A percentile compares a stretch with the other conserved stretches of the same genome.
Evolutionary conservation across 2,329 filamentous ascomycete genomes (phyloP).

Genomic region (Aspergillus ibericus): DNA sequence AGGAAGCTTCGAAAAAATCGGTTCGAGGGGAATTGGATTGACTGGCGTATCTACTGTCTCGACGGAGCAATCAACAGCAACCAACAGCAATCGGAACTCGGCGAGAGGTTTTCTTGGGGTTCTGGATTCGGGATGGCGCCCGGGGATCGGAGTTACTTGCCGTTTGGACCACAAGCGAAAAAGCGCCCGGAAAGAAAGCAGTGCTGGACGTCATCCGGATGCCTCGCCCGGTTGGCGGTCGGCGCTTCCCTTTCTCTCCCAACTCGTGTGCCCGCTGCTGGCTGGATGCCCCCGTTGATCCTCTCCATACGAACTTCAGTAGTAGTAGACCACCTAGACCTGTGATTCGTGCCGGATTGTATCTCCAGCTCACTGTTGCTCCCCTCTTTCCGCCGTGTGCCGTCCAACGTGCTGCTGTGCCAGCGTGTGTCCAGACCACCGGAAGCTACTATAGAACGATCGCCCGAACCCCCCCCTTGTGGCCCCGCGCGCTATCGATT

Average conservation of each 20-base stretch:
- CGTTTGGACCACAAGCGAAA: slow-evolving; percentile 11
- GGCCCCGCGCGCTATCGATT: slow-evolving; percentile 38
- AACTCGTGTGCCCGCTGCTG: not conserved
- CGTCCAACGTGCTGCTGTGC: not conserved
- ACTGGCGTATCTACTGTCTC: not conserved
- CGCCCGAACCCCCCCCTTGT: slow-evolving; percentile 20
- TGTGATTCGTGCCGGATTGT: not conserved
- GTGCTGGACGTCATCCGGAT: slow-evolving; percentile 21
- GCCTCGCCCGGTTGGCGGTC: not conserved
- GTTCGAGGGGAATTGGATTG: not conserved
- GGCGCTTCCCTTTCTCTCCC: not conserved
- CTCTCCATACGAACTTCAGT: not conserved
- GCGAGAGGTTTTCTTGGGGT: slow-evolving; percentile 17
- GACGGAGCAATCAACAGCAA: not conserved
- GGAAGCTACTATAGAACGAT: slow-evolving; percentile 15
- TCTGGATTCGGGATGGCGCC: slow-evolving; percentile 11
- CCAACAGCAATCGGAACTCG: not conserved
- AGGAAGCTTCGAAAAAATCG: not conserved
- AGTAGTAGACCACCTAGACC: not conserved
- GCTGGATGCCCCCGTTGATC: not conserved
- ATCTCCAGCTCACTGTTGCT: not conserved
- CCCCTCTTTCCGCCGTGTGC: not conserved
- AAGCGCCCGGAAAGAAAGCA: not conserved
- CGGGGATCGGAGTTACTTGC: slow-evolving; percentile 21
- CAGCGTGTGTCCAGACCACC: not conserved